Evolutionary conservation across 495 filamentous ascomycete species (phyloP), one percentile per base, ranked within the genome.

Genomic region (Rostrohypoxylon terebratum): DNA sequence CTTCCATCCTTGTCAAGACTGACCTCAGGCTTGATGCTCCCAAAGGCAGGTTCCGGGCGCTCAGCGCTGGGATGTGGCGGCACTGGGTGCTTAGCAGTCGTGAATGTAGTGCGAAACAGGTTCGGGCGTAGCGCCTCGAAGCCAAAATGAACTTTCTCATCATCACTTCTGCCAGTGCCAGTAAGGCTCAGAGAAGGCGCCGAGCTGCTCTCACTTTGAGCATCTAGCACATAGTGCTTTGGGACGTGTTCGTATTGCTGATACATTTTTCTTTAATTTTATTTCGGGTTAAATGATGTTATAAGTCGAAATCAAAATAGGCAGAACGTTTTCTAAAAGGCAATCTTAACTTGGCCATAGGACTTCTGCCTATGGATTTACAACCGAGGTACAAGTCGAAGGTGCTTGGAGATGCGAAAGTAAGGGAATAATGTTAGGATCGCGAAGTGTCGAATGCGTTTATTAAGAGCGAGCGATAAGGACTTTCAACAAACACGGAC

Each of bases 51-150:
- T 23, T 80, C 72, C 9, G 85, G 88, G 40, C 81, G 83, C 23
- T 71, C 78, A 16, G 88, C 83, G 62, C 86, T 90, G 20, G 89
- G 89, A 78, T 86, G 85, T 5, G 88, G 88, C 40, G 90, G 87
- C 18, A 90, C 73, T 20, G 84, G 85, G 72, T 90, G 88, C 13
- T 82, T 75, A 36, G 78, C 63, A 7, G 89, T 89, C 25, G 87
- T 83, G 77, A 92, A 92, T 8, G 86, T 88, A 36, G 89, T 90
- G 18, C 90, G 83, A 77, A 91, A 92, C 3, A 92, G 78, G 51
- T 89, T 88, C 14, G 85, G 81, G 21, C 86, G 84, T 38, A 91
- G 28, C 4, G 84, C 82, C 72, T 90, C 85, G 74, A 92, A 90
- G 9, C 80, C 80, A 75, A 92, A 90, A 16, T 83, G 77, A 63